These are phyloP conservation scores for Yamadazyma nakazawae DNA, from an alignment of 805 yeast species.

Conservation along the genomic window DNA sequence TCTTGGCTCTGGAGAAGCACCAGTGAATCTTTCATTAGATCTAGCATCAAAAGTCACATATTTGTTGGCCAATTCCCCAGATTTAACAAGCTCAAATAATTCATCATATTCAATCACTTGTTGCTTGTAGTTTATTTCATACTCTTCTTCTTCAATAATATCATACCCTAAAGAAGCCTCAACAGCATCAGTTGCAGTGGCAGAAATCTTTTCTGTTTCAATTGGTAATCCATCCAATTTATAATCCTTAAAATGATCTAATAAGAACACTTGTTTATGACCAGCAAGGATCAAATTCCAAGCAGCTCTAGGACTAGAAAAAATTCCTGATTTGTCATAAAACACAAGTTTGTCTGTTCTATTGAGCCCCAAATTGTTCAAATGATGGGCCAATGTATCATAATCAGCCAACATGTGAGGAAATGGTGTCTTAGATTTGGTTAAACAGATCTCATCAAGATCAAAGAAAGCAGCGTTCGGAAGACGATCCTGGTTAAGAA, in stretches of 20 bases:
- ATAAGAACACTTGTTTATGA: conserved; percentile 62
- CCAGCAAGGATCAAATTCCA: conserved; percentile 86
- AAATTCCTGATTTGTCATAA: conserved; percentile 82
- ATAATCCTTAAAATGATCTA: conserved; percentile 66
- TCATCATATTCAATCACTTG: conserved; percentile 69
- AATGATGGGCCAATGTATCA: conserved; percentile 50
- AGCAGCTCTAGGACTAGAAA: conserved; percentile 86
- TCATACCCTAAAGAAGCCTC: conserved; percentile 19
- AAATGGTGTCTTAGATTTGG: conserved; percentile 47
- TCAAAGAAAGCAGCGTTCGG: conserved; percentile 73
- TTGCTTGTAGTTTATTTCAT: conserved; percentile 30
- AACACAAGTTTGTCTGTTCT: conserved; percentile 63
- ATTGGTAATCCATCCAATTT: conserved; percentile 43
- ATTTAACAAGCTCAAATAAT: conserved; percentile 53
- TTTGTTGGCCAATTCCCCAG: conserved; percentile 40
- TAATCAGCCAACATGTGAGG: conserved; percentile 89
- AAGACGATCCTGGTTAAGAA: conserved; percentile 50
- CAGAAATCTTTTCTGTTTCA: conserved; percentile 30
- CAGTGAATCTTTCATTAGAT: conserved; percentile 68
- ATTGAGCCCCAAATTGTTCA: conserved; percentile 54
- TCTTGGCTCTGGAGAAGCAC: conserved; percentile 83
- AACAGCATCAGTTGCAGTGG: conserved; percentile 9
- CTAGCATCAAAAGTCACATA: conserved; percentile 80
- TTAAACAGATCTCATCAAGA: conserved; percentile 65
- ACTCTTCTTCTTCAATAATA: conserved; percentile 22